Percentiles rank a stretch among this genome's conserved stretches.
These are phyloP conservation scores for Fonsecaea nubica DNA, from an alignment of 2,329 filamentous ascomycete genomes.

Conservation along the genomic window DNA sequence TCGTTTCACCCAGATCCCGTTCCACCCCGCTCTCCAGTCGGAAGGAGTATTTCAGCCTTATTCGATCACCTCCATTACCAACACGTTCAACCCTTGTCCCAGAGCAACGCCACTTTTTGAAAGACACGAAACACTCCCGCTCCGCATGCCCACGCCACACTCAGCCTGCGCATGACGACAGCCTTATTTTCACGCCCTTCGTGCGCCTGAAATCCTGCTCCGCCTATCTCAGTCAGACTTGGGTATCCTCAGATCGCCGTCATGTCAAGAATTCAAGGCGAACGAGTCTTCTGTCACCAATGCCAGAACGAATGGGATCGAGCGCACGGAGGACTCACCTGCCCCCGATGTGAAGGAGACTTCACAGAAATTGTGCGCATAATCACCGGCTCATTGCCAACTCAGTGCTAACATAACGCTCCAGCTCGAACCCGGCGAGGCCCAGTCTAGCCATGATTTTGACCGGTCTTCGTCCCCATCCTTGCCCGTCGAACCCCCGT, in stretches of 20 bases:
- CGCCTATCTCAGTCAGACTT: neutral
- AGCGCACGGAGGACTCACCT: constrained; percentile 71
- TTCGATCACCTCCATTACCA: constrained; percentile 1
- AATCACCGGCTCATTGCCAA: neutral
- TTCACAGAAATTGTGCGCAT: constrained; percentile 82
- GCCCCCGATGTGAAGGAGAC: constrained; percentile 78
- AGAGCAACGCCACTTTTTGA: constrained; percentile 7
- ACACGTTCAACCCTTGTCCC: neutral
- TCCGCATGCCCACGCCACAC: constrained; percentile 7
- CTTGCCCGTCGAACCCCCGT: constrained; percentile 42
- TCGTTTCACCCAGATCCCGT: neutral
- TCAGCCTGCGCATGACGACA: constrained; percentile 27
- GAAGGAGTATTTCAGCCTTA: neutral
- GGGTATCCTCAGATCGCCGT: neutral
- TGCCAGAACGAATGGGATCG: constrained; percentile 83
- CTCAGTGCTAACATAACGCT: constrained; percentile 13
- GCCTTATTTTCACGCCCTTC: constrained; percentile 12
- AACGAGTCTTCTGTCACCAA: constrained; percentile 84
- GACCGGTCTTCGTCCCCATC: constrained; percentile 41
- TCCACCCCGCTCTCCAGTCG: neutral
- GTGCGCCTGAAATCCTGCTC: constrained; percentile 5
- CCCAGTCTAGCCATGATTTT: constrained; percentile 46
- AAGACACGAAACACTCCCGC: neutral
- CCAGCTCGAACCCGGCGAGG: constrained; percentile 30
- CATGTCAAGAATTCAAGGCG: constrained; percentile 52